A percentile compares a stretch with the other conserved stretches of the same genome.
phyloP scores from a whole-genome alignment of 768 basidiomycete species.

The Vararia minispora region DNA sequence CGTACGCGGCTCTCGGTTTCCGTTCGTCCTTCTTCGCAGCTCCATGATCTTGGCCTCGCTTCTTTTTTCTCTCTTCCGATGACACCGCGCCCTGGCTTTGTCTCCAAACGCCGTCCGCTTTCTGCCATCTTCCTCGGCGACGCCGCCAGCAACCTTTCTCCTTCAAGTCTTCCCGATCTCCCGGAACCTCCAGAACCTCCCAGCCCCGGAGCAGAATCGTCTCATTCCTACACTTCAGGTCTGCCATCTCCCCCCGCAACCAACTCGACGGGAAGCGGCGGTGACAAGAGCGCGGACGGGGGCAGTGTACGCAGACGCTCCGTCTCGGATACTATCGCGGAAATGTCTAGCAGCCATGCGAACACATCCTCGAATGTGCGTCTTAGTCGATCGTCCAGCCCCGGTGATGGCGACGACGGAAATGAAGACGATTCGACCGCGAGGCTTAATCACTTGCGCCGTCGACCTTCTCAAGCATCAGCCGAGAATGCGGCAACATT shows the following conservation, averaged over 20 bases:
- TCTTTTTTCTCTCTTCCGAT: constrained; percentile 21
- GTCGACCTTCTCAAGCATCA: constrained; percentile 17
- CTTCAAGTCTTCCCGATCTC: constrained; percentile 25
- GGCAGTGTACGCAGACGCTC: constrained; percentile 29
- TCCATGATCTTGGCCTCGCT: too few species aligned
- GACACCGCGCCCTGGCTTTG: constrained; percentile 36
- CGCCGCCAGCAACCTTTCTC: constrained; percentile 23
- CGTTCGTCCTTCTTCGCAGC: too few species aligned
- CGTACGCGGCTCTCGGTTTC: too few species aligned
- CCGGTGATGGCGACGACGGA: constrained; percentile 39
- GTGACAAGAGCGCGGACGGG: constrained; percentile 20
- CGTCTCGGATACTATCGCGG: constrained; percentile 19
- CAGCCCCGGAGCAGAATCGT: constrained; percentile 48
- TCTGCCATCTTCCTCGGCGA: constrained; percentile 53
- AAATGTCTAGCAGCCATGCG: too few species aligned
- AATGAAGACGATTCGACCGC: constrained; percentile 47
- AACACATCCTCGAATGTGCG: constrained; percentile 20
- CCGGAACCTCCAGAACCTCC: constrained; percentile 66
- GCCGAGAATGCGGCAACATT: constrained; percentile 48
- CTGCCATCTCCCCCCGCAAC: constrained; percentile 79
- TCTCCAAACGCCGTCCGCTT: constrained; percentile 39
- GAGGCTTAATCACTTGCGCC: constrained; percentile 23
- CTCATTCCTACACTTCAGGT: constrained; percentile 54
- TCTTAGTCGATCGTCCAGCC: constrained; percentile 18
- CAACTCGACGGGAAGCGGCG: constrained; percentile 72